These are phyloP conservation scores for Suhomyces xylopsoci DNA, from an alignment of 805 yeast genomes.

Conservation along the genomic window DNA sequence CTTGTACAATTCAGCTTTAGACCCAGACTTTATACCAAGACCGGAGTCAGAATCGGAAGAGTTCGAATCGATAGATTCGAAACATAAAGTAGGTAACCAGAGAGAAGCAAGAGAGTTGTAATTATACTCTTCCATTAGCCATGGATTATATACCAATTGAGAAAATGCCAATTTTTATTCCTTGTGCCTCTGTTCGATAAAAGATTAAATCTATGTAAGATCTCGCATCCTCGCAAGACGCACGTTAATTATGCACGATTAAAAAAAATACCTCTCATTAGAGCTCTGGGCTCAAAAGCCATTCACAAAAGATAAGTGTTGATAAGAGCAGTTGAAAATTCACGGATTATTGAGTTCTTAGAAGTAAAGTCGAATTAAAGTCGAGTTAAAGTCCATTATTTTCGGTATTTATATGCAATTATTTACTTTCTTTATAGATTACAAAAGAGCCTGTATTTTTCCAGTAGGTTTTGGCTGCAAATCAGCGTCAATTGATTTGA, in stretches of 20 bases:
- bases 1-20: constrained; percentile 17
- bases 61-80: not conserved
- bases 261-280: not conserved
- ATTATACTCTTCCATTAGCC: not conserved
- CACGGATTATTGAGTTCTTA: too few species aligned
- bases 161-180: not conserved
- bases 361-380: too few species aligned
- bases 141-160: too few species aligned
- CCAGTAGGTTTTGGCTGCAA: constrained; percentile 1
- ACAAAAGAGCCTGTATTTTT: constrained; percentile 3
- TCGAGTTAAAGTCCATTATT: too few species aligned
- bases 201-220: not conserved
- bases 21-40: constrained; percentile 14
- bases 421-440: too few species aligned
- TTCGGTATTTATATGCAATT: not conserved
- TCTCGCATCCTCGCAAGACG: not conserved
- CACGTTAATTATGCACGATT: not conserved
- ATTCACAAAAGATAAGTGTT: not conserved
- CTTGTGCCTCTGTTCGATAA: too few species aligned
- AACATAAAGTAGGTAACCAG: not conserved
- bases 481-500: constrained; percentile 9
- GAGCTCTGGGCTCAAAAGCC: not conserved
- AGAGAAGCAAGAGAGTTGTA: not conserved
- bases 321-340: too few species aligned
- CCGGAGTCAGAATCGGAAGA: not conserved